Evolutionary conservation across 768 basidiomycete species (phyloP), one percentile per base, ranked within the genome.

Genomic region (Stropharia rugosoannulata): DNA sequence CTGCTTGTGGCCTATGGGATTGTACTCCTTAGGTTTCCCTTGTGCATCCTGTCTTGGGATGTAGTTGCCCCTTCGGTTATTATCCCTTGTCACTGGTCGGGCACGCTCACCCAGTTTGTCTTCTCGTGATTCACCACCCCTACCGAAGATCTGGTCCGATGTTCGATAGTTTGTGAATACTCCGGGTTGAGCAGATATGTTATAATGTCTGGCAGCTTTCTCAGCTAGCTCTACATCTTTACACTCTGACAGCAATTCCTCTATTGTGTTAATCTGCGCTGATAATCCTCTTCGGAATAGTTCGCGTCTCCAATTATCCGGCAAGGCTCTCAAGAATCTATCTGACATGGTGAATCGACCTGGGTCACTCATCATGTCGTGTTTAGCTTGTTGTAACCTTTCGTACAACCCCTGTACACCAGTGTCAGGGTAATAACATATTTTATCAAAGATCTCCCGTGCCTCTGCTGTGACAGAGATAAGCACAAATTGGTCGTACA

Each of bases 291-390:
- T 0, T 52, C 4, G 9, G 51, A 35, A 16, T 54, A 39, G 13
- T 7, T 56, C 25, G 37, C 42, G 13, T 11, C 55, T 55, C 13
- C 57, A 49, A 36, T 49, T 38, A 11, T 32, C 32, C 1, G 48
- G 48, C 12, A 49, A 13, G 13, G 46, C 56, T 2, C 38, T 11
- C 1, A 64, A 7, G 52, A 64, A 64, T 6, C 51, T 44, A 4
- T 51, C 55, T 32, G 52, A 27, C 19, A 62, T 12, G 0, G 43
- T 59, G 16, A 57, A 62, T 4, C 48, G 32, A 40, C 62, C 56
- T 0, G 60, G 58, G n/a, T 59, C 46, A 0, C 54, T 27, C 63
- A 64, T 64, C 1, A 50, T 55, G 22, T 61, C 54, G 3, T 32
- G 11, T 6, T 37, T 49, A 22, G n/a, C n/a, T n/a, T 49, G 35